Base-by-base conservation (phyloP, 371 early-diverging fungal genomes). In the Mucor mucedo region DNA sequence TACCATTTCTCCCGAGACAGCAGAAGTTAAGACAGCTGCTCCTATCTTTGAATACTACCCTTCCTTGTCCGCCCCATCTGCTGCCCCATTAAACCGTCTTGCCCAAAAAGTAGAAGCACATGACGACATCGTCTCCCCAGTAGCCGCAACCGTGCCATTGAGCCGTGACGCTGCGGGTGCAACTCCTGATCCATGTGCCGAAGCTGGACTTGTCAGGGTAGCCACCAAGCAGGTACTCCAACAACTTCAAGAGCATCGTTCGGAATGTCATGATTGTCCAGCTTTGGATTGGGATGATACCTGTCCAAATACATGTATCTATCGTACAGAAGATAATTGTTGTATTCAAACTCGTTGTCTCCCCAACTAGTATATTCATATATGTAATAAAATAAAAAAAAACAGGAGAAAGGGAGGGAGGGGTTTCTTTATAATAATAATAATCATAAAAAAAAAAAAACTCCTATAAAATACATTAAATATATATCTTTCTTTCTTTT, bases 261-360 rank as follows among this genome's bases (percentile, higher is more conserved):
- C 14, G 13, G 50, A 11, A n/a, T 59, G 59, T 30, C 8, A 11
- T 28, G 59, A 7, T 2, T 59, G 59, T 2, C 49, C 39, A 2
- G 2, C 4, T 14, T 30, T 59, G 6, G 11, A 48, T 7, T 59
- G 49, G 39, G 50, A 59, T 40, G 50, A 50, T 8, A 1, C 16
- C 8, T 50, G 50, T n/a, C 35, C 48, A 4, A 59, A 59, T 59
- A 6, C 50, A 1, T 59, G 50, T 30, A 21, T 50, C 13, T 59
- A 39, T 39, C 29, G 39, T 39, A 58, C 27, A 14, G 58, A 58
- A 28, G 35, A 38, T 1, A 27, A 49, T 48, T 58, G 58, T 9
- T 58, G 58, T 21, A 47, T 58, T 38, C 35, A 58, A 38, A 13
- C 50, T 40, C 48, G 27, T 5, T 59, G 59, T 38, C 2, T 59